Evolutionary conservation across 2,329 filamentous ascomycete species (phyloP).

Genomic region (Calonectria leucothoes): DNA sequence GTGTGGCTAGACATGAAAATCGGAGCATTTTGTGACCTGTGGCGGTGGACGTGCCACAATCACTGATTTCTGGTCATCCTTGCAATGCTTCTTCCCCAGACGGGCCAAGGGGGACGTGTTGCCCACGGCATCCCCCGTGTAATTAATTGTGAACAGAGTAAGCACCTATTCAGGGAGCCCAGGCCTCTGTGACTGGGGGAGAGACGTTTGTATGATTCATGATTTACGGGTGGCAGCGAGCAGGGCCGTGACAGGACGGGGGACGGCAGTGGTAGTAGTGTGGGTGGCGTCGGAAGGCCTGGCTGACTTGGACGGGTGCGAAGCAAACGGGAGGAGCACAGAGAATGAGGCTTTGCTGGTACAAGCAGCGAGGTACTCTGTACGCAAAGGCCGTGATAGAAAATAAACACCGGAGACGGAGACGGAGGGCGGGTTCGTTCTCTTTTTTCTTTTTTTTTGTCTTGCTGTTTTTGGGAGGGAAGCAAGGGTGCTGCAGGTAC

Average conservation of each 20-base stretch:
- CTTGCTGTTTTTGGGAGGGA: background rate
- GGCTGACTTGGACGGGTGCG: background rate
- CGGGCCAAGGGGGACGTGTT: background rate
- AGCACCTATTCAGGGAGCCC: background rate
- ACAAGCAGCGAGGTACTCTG: background rate
- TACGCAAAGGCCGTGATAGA: background rate
- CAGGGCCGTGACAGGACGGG: background rate
- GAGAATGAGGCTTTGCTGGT: background rate
- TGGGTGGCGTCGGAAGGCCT: background rate
- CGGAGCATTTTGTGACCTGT: background rate
- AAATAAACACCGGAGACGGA: background rate
- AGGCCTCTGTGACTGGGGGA: background rate
- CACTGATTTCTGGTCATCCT: background rate
- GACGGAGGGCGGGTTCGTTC: background rate
- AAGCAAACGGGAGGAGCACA: background rate
- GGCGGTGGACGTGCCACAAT: background rate
- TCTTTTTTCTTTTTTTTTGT: background rate
- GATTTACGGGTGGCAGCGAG: background rate
- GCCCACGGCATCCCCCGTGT: background rate
- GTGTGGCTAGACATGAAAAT: background rate
- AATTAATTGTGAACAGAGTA: background rate
- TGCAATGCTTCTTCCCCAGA: background rate
- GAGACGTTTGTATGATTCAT: background rate
- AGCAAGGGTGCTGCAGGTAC: constrained; percentile 2
- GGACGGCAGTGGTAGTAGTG: background rate